Percentiles rank a stretch among this genome's conserved stretches.
phyloP scores from a whole-genome alignment of 768 basidiomycete genomes.

The Tylopilus rubrobrunneus region DNA sequence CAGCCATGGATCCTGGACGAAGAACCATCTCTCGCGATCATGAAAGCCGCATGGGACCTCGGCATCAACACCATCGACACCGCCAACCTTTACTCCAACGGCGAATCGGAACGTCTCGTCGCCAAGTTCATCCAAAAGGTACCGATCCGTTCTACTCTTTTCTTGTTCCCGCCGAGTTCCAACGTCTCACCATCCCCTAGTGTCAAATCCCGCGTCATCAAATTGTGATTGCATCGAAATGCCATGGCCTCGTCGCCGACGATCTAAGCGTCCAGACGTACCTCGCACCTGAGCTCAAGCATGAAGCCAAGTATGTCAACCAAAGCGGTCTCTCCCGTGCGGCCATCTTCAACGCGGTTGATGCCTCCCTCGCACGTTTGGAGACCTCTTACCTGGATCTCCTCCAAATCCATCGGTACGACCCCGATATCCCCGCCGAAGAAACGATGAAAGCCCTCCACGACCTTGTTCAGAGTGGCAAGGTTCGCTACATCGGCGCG shows the following conservation, averaged over 20 bases:
- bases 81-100: slow-evolving; percentile 36
- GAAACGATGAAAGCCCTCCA: slow-evolving; percentile 51
- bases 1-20: slow-evolving; percentile 28
- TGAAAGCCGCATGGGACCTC: slow-evolving; percentile 38
- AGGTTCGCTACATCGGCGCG: slow-evolving; percentile 51
- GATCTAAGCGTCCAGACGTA: neutral
- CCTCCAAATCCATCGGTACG: slow-evolving; percentile 44
- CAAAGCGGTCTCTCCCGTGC: slow-evolving; percentile 10
- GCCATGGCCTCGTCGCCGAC: slow-evolving; percentile 13
- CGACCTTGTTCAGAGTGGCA: slow-evolving; percentile 45
- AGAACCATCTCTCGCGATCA: slow-evolving; percentile 27
- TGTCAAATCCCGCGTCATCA: slow-evolving; percentile 32
- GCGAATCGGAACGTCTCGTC: slow-evolving; percentile 36
- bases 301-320: slow-evolving; percentile 16
- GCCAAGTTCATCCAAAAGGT: slow-evolving; percentile 37
- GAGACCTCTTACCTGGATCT: slow-evolving; percentile 25
- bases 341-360: too few species aligned
- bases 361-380: slow-evolving; percentile 7
- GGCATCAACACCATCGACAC: slow-evolving; percentile 41
- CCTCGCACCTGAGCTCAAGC: neutral
- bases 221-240: slow-evolving; percentile 32
- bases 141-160: neutral
- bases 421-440: slow-evolving; percentile 30
- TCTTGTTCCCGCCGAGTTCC: too few species aligned
- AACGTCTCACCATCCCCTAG: slow-evolving; percentile 5